phyloP scores from a whole-genome alignment of 2,329 filamentous ascomycete species.

The Phyllachora maydis region DNA sequence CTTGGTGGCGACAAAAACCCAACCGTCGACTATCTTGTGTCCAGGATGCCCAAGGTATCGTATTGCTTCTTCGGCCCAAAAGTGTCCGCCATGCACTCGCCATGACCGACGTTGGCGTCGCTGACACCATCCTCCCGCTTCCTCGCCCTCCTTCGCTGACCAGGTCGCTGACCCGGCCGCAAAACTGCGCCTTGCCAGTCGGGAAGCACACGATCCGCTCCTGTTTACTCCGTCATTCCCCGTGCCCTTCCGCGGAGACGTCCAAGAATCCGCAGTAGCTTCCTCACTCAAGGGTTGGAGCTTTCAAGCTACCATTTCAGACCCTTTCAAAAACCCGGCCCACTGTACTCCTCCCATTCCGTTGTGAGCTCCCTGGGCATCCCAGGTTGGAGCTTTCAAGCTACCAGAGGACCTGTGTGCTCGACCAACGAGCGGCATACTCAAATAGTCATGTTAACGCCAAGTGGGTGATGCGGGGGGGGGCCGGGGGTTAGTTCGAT shows the following conservation, averaged over 20 bases:
- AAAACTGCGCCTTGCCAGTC: background rate
- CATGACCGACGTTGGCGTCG: conserved; percentile 6
- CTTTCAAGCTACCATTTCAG: conserved; percentile 28
- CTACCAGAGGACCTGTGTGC: conserved; percentile 32
- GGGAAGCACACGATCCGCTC: background rate
- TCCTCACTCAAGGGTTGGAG: conserved; percentile 17
- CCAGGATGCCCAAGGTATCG: too few relatives aligned
- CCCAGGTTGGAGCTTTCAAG: conserved; percentile 43
- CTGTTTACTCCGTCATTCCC: too few relatives aligned
- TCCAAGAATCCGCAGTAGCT: conserved; percentile 3
- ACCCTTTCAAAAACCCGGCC: too few relatives aligned
- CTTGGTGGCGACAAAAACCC: conserved; percentile 8
- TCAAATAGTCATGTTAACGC: conserved; percentile 12
- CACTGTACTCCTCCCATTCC: too few relatives aligned
- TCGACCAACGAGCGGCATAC: conserved; percentile 5
- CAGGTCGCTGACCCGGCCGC: background rate
- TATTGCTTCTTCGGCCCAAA: conserved; percentile 1
- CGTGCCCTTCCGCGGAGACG: background rate
- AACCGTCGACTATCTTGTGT: conserved; percentile 3
- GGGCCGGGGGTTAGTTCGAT: conserved; percentile 2
- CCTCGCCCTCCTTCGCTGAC: background rate
- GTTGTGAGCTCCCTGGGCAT: too few relatives aligned
- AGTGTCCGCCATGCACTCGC: conserved; percentile 12
- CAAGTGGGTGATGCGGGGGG: conserved; percentile 11
- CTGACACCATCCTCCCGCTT: background rate